Base-by-base conservation (phyloP, 257 asterid genomes). In the Echites panduratus region DNA sequence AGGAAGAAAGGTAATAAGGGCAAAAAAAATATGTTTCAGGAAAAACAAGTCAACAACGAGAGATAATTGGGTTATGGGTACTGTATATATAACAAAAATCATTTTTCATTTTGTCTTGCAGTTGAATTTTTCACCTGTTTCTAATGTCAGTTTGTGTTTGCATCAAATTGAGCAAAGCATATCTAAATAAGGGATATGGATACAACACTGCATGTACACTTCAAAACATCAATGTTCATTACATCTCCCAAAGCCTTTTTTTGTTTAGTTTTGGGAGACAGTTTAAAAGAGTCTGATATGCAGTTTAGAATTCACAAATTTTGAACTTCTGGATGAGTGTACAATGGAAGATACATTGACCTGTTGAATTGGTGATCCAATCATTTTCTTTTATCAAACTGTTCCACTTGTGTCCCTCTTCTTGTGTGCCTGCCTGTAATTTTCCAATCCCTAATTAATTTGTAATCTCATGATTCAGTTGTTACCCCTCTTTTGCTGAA, bases 381-480 rank as follows among this genome's bases (percentile, higher is more conserved):
- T 35, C 40, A 0, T 32, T 8, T 62, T 27, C 43, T 17, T 62
- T 35, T 14, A 24, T 62, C 26, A 59, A 29, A 26, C 0, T 35
- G 7, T 35, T 32, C 44, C 27, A 7, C 45, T 17, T 35, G 12
- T 62, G 11, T 50, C 43, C 29, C n/a, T 68, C 40, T 67, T 14
- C 16, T 49, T 50, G 19, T 38, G 16, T 56, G 35, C 11, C 0
- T 19, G 45, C 19, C 68, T 17, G 1, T 20, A 20, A n/a, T 32
- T 48, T 63, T 38, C 17, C 66, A 24, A 8, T 67, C 40, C 24
- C 26, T 69, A 19, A 49, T 61, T 58, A 70, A 26, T 49, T 57
- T 29, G 29, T 24, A 27, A 71, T 49, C 70, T 63, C 68, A 74
- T 38, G 16, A 35, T 68, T 64, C 57, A 64, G 57, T n/a, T 68